Base-by-base conservation (phyloP, 176 grass and related monocot genomes). In the Areca catechu region DNA sequence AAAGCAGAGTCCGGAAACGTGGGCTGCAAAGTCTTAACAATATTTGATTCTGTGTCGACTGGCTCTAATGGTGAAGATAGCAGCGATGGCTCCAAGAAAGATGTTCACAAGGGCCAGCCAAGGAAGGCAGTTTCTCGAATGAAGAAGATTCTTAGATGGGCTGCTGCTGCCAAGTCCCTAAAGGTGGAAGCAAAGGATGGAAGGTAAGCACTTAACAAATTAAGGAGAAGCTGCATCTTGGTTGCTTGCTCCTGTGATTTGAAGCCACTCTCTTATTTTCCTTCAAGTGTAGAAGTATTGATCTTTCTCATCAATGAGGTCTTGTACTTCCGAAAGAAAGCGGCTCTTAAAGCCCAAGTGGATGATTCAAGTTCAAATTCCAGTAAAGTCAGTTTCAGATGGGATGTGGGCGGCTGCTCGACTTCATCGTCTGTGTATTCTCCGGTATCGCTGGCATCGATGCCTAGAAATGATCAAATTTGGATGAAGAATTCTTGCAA, bases 371-470 rank as follows among this genome's bases (percentile, higher is more conserved):
- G 65, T 43, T 70, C 81, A 12, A 65, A 28, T 5, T 68, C 76
- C 22, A 72, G 76, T 52, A 76, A 80, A 60, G 67, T 62, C 12
- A 72, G 76, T 55, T 76, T 79, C 58, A 71, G 68, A 28, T 76
- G 82, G 82, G 76, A 85, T 50, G 61, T 28, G 25, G 73, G 65
- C 56, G 69, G 71, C 51, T 70, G 70, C 53, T 75, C 78, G 3
- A 25, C 34, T 3, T 24, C 51, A 20, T 74, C 71, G 4, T 70
- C 78, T 4, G 64, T 63, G 27, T 65, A 64, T 53, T 71, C 68
- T 5, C 37, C 37, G 2, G 10, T 68, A 9, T 53, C 17, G 49
- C 12, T n/a, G 17, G n/a, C n/a, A 6, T 51, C 19, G n/a, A 53
- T 18, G 51, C 5, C 16, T 20, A 9, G n/a, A 53, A 9, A 19